Base-by-base conservation (phyloP, 75 land plant species). In the Pinus albicaulis region DNA sequence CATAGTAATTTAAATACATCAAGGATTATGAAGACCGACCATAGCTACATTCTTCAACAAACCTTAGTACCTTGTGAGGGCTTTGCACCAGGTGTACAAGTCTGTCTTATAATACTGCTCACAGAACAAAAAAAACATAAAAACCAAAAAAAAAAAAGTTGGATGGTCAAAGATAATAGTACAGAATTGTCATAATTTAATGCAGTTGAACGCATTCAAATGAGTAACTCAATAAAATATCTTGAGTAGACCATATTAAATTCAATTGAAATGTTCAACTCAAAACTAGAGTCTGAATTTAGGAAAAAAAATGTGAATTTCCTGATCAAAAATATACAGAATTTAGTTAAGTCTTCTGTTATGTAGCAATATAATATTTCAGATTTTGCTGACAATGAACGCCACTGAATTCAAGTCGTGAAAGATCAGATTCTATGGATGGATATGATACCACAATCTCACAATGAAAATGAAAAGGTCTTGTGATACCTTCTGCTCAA, bases 401-500 rank as follows among this genome's bases (percentile, higher is more conserved):
- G 20, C 68, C 28, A 48, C 53, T 48, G 53, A 48, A 48, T 17
- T 34, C 68, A 64, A 16, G 17, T 64, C 34, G 8, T 64, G 19
- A 28, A 2, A 13, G 19, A 64, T 6, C 60, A 59, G 7, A 59
- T 59, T 59, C 5, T 5, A 20, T 59, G 16, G 68, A 34, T 64
- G 8, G 34, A 64, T 64, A 24, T 12, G 12, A 48, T 17, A 15
- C 34, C 19, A 64, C 38, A 16, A 20, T 64, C 4, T 28, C 38
- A 31, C 31, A 64, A 69, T 53, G 36, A 3, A 76, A 64, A 31
- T 55, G 55, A 38, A 76, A 26, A 57, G 19, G 5, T 17, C 19
- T 59, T 13, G 28, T 1, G 13, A 26, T 82, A 96, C 99, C 99
- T 94, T 79, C 99, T 86, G 55, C 90, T 87, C 38, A 93, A 76